Percentiles rank a stretch among this genome's conserved stretches.
Conservation (phyloP, 2,329 filamentous ascomycete genomes). For the Verticillium nonalfalfae region DNA sequence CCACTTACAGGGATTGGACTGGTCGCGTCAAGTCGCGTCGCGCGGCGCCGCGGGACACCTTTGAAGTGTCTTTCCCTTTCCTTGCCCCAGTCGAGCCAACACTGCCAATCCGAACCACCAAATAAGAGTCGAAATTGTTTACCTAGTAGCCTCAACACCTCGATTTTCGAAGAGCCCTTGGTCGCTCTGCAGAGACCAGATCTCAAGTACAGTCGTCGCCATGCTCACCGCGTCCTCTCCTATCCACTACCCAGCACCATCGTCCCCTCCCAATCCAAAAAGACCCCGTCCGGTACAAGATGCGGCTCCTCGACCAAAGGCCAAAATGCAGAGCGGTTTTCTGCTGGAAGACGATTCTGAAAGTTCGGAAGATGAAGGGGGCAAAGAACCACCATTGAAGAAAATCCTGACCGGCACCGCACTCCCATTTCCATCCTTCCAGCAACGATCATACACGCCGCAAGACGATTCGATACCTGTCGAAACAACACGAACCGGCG, state of each 20-base stretch:
- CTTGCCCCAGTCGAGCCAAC: background rate
- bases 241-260: conserved; percentile 46
- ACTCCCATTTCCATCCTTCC: background rate
- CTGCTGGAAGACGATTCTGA: conserved; percentile 27
- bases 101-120: background rate
- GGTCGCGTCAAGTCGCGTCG: conserved; percentile 4
- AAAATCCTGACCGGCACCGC: conserved; percentile 4
- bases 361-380: conserved; percentile 23
- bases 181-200: no score
- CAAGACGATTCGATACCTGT: background rate
- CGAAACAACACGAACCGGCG: background rate
- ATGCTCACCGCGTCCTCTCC: conserved; percentile 59
- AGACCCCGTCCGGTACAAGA: conserved; percentile 27
- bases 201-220: conserved; percentile 9
- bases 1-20: background rate
- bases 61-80: background rate
- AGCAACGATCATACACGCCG: background rate
- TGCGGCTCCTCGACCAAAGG: conserved; percentile 22
- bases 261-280: conserved; percentile 27
- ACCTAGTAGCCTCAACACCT: background rate
- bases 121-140: background rate
- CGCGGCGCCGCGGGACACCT: conserved; percentile 1
- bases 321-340: conserved; percentile 29
- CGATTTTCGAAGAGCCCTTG: background rate
- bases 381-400: conserved; percentile 13